Base-by-base conservation (phyloP, 2,329 filamentous ascomycete genomes). In the Karstenula rhodostoma region DNA sequence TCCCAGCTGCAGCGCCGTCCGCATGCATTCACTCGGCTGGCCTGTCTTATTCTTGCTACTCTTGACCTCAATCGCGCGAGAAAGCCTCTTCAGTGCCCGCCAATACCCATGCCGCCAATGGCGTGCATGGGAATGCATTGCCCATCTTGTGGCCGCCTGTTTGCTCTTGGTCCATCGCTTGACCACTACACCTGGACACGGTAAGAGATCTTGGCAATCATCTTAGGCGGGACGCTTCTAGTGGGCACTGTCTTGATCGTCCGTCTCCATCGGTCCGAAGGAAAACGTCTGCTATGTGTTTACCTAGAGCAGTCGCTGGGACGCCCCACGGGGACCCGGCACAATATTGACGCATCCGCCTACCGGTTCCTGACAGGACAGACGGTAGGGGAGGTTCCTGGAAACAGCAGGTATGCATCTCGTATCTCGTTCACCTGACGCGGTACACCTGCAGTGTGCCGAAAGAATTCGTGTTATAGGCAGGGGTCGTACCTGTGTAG, bases 41-140 rank as follows among this genome's bases (percentile, higher is more conserved):
- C 49, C 15, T 32, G 29, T 33, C 33, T 52, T 52, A 23, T 12
- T 32, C 33, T 25, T 40, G 19, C 19, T 40, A 17, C 49, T 19
- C 19, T 27, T n/a, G n/a, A 52, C 49, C 33, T 27, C 17, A n/a
- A 27, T 52, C 49, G 49, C 13, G 49, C 49, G 49, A 52, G 33
- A 40, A 25, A 9, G 33, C 33, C 19, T 51, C 33, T 17, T 42
- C 6, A 42, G 22, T 17, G 19, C 19, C 12, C 15, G 15, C 22
- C 32, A 22, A 10, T n/a, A 27, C 33, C 4, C 19, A 42, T 51
- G 19, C 25, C 8, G 15, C 22, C 33, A 52, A 32, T 35, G 33
- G 19, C 19, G 25, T 17, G 13, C n/a, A 7, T 19, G 19, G 13
- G 6, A 9, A 37, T 37, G 32, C 48, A 23, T 25, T 19, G 7